Evolutionary conservation across 1,284 basidiomycete species (phyloP).

Genomic region (Boletus hoseneyae): DNA sequence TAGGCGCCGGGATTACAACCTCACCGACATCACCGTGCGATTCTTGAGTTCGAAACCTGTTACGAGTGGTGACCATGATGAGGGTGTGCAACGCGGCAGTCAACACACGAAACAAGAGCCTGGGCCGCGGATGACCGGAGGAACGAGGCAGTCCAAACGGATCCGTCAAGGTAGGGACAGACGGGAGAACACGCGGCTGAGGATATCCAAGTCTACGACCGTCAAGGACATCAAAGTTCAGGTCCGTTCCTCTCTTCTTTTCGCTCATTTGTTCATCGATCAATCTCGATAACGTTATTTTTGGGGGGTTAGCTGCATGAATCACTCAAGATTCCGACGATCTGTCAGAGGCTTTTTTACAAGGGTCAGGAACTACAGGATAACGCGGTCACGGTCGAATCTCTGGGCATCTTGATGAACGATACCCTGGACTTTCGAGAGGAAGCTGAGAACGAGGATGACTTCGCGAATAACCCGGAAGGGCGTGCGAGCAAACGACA

Average conservation of each 20-base stretch:
- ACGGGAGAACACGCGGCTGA: constrained; percentile 48
- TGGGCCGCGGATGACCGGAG: constrained; percentile 26
- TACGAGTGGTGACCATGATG: constrained; percentile 24
- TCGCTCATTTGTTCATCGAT: constrained; percentile 4
- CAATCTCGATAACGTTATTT: not conserved
- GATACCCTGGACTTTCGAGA: constrained; percentile 66
- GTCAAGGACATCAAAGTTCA: constrained; percentile 74
- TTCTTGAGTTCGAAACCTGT: constrained; percentile 30
- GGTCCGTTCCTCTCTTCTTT: constrained; percentile 39
- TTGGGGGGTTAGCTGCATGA: constrained; percentile 48
- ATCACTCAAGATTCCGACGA: constrained; percentile 61
- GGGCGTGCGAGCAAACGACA: constrained; percentile 41
- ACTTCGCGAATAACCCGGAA: constrained; percentile 51
- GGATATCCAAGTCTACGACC: constrained; percentile 59
- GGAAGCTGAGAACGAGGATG: constrained; percentile 55
- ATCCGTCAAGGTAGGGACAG: constrained; percentile 53
- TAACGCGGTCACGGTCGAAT: constrained; percentile 54
- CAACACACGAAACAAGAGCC: constrained; percentile 28
- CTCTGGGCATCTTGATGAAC: constrained; percentile 60
- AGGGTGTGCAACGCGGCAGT: constrained; percentile 22
- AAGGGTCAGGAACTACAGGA: constrained; percentile 61
- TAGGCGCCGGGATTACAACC: constrained; percentile 50
- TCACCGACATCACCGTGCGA: constrained; percentile 51
- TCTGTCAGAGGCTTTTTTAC: constrained; percentile 69
- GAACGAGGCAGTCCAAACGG: constrained; percentile 62